Conservation (phyloP, 1,139 yeast species). For the Suhomyces ambrosiae region DNA sequence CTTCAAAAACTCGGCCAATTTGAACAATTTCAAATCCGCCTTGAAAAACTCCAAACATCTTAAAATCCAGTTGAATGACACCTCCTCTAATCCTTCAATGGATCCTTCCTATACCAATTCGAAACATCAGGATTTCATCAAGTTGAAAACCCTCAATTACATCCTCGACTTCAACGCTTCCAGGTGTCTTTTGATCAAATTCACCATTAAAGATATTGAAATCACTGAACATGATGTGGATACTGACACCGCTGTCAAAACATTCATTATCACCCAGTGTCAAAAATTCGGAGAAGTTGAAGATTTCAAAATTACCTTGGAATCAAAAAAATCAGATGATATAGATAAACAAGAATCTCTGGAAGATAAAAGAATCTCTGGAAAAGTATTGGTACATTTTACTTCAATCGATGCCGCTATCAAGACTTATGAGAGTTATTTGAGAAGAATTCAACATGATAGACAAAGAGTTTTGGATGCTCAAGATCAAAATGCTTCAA, state of each 20-base stretch:
- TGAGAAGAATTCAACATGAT: slow-evolving; percentile 29
- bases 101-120: slow-evolving; percentile 6
- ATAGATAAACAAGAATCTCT: background rate
- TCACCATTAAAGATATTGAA: slow-evolving; percentile 14
- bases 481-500: slow-evolving; percentile 13
- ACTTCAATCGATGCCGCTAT: slow-evolving; percentile 46
- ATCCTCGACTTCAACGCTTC: slow-evolving; percentile 46
- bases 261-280: slow-evolving; percentile 27
- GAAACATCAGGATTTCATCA: slow-evolving; percentile 39
- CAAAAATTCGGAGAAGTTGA: slow-evolving; percentile 41
- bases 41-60: slow-evolving; percentile 35
- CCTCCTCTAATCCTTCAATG: slow-evolving; percentile 7
- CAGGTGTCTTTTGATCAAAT: slow-evolving; percentile 30
- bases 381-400: slow-evolving; percentile 33
- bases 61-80: slow-evolving; percentile 36
- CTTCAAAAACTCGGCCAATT: slow-evolving; percentile 29
- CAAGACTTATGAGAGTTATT: slow-evolving; percentile 37
- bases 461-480: slow-evolving; percentile 23
- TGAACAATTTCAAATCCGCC: slow-evolving; percentile 28
- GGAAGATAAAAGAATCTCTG: slow-evolving; percentile 14
- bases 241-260: slow-evolving; percentile 13
- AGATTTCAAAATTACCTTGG: slow-evolving; percentile 22
- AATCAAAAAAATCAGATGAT: background rate
- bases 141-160: slow-evolving; percentile 46
- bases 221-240: slow-evolving; percentile 6